Base-by-base conservation (phyloP, 352 stramenopile species). In the Saprolegnia diclina region DNA sequence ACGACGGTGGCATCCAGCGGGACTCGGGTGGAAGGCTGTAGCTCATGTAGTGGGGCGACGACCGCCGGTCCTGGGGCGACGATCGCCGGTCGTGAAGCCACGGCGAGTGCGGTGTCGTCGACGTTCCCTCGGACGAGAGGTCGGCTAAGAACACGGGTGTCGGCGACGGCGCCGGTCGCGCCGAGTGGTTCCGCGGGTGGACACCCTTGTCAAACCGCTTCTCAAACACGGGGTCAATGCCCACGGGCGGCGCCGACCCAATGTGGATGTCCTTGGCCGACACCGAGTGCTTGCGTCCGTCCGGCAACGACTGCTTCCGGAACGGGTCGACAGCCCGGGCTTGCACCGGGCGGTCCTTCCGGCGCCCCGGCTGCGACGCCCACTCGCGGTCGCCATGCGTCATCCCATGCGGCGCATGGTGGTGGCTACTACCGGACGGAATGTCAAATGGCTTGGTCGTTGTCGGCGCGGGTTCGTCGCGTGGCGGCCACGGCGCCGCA, bases 221-320 rank as follows among this genome's bases (percentile, higher is more conserved):
- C 24, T 35, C 52, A 24, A 59, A 59, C 11, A 59, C 52, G 3
- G 52, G 52, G 35, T 59, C 52, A 24, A 59, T 59, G 3, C 13
- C 13, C 1, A 59, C 52, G 3, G 24, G 24, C 7, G 24, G 35
- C 24, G 24, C 35, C 35, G 24, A 40, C 24, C 24, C 52, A 3
- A 42, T n/a, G 52, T 18, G 46, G 24, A 54, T 24, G 24, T 59
- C 52, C 13, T 24, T 16, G 13, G n/a, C 52, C 11, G 52, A 59
- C n/a, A 59, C 13, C 35, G 52, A 59, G 13, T 16, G 52, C 16
- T 40, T 35, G 24, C 52, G 52, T 1, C 11, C 24, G 1, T 59
- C 52, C 24, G 52, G 52, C 35, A 59, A 26, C 24, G 52, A 59
- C 35, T 59, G 52, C 52, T 59, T 59, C 35, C 52, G 52, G 52